Conservation (phyloP, 2,329 filamentous ascomycete species). For the Botryotinia convoluta region DNA sequence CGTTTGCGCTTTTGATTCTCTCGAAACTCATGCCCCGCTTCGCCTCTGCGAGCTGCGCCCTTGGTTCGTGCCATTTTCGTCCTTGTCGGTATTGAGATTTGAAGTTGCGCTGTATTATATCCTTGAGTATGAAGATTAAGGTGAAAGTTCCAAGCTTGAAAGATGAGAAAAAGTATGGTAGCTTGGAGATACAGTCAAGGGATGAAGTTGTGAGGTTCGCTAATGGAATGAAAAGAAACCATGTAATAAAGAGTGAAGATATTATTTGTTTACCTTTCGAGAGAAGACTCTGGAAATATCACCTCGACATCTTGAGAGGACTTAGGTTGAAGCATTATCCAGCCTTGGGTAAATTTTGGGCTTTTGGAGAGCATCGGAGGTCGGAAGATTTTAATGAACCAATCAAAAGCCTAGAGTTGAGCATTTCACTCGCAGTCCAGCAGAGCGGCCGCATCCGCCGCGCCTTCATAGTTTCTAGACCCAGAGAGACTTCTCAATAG, state of each 20-base stretch:
- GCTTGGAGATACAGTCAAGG: background rate
- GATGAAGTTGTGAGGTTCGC: background rate
- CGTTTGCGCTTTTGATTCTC: slow-evolving; percentile 15
- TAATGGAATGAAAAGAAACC: background rate
- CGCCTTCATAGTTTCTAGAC: background rate
- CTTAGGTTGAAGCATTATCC: background rate
- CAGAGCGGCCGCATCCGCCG: background rate
- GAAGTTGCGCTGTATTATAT: background rate
- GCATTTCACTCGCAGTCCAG: no score
- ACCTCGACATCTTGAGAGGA: slow-evolving; percentile 1
- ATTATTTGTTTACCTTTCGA: background rate
- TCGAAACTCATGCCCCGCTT: background rate
- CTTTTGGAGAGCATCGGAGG: slow-evolving; percentile 11
- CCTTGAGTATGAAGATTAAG: background rate
- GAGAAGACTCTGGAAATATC: background rate
- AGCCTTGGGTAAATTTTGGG: slow-evolving; percentile 9
- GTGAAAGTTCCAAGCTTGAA: slow-evolving; percentile 7
- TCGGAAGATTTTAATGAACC: slow-evolving; percentile 1
- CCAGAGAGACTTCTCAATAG: background rate
- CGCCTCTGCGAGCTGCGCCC: slow-evolving; percentile 10
- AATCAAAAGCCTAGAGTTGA: background rate
- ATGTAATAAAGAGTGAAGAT: background rate
- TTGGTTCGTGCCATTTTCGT: slow-evolving; percentile 21
- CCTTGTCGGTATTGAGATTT: background rate
- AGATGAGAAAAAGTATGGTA: background rate